Evolutionary conservation across 2,329 filamentous ascomycete species (phyloP), one percentile per base, ranked within the genome.

Genomic region (Trichoderma sp.): DNA sequence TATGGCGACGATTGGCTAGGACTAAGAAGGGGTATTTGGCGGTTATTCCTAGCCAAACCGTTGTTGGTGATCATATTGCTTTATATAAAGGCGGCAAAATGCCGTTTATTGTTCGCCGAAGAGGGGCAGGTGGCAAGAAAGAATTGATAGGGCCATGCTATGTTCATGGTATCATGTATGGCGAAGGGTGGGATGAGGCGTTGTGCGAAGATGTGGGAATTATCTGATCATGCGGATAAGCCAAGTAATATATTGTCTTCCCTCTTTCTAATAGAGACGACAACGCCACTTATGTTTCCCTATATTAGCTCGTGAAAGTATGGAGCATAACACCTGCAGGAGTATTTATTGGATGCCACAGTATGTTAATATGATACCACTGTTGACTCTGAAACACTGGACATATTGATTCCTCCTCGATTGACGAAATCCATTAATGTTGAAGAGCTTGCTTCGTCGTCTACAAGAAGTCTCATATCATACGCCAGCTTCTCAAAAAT

Each of bases 21-120:
- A 69, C 59, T 8, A 55, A 65, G 37, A 69, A 69, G 60, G 68
- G 68, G 5, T 69, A 65, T 37, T 19, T 69, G 19, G 60, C 68
- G 8, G 16, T 60, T 27, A 55, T 65, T 27, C 68, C 68, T 13
- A 65, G 53, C 7, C 52, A 40, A 27, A 65, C 21, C 27, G 37
- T 52, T 49, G n/a, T 69, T 49, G 68, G 68, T 4, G 68, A 69
- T 16, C 19, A 56, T n/a, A 27, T 69, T 35, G 40, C 60, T 8
- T 33, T 69, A 14, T 69, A 57, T 33, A 52, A 43, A 14, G 68
- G 63, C 14, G 57, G 61, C 3, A 57, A 52, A 35, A 68, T 47
- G 35, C 63, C 63, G 6, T 58, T 68, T 53, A 24, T 63, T 40
- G 61, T 65, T 40, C 47, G 61, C 5, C 61, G 2, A n/a, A 5